Evolutionary conservation across 352 stramenopile species (phyloP).

Genomic region (Globisporangium mamillatum): DNA sequence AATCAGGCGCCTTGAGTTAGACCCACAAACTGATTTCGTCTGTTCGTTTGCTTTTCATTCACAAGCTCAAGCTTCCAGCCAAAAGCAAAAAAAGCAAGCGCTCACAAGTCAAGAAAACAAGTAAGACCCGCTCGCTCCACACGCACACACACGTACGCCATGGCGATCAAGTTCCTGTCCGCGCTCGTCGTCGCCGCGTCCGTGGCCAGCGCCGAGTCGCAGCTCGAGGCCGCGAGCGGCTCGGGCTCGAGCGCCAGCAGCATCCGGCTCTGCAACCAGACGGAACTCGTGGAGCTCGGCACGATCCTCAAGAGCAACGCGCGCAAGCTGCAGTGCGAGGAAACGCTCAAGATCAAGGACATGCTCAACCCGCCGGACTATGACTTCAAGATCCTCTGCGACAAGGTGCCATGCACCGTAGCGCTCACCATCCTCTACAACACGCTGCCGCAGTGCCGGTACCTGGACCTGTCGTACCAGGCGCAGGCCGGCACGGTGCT

Average conservation of each 20-base stretch:
- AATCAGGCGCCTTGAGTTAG: neutral
- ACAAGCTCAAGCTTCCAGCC: neutral
- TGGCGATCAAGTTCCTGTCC: slow-evolving; percentile 20
- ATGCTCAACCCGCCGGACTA: slow-evolving; percentile 33
- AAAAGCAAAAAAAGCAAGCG: neutral
- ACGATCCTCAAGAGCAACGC: slow-evolving; percentile 43
- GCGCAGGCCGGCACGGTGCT: slow-evolving; percentile 39
- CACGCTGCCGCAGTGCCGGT: slow-evolving; percentile 56
- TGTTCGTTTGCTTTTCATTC: neutral
- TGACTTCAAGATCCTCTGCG: slow-evolving; percentile 41
- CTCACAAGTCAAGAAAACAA: neutral
- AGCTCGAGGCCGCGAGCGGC: slow-evolving; percentile 24
- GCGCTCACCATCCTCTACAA: slow-evolving; percentile 64
- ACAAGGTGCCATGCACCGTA: slow-evolving; percentile 36
- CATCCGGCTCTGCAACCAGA: slow-evolving; percentile 43
- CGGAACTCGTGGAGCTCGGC: slow-evolving; percentile 35
- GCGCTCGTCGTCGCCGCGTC: slow-evolving; percentile 14
- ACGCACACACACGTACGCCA: neutral
- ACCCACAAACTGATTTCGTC: slow-evolving; percentile 1
- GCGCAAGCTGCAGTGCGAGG: slow-evolving; percentile 54
- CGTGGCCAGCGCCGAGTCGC: slow-evolving; percentile 9
- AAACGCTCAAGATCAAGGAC: slow-evolving; percentile 41
- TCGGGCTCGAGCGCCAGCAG: slow-evolving; percentile 26
- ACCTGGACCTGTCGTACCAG: slow-evolving; percentile 48
- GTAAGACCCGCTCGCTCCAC: neutral